These are phyloP conservation scores for Salix dunnii DNA, from an alignment of 345 rosid genomes.

Conservation along the genomic window DNA sequence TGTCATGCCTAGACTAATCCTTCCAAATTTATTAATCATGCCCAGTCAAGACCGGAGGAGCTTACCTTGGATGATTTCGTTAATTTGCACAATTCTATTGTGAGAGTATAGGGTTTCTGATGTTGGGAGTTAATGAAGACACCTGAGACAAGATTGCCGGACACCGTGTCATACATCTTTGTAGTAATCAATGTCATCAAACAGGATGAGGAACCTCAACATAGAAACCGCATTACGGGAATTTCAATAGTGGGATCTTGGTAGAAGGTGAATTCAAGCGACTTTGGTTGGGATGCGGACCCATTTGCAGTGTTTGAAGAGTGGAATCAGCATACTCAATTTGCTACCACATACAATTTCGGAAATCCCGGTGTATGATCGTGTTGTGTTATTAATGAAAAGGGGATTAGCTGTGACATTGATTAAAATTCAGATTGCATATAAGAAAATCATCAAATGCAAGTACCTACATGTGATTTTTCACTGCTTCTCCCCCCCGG, in stretches of 20 bases:
- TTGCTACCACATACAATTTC: background rate
- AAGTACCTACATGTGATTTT: background rate
- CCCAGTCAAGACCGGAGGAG: slow-evolving; percentile 96
- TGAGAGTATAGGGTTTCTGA: slow-evolving; percentile 18
- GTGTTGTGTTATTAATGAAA: background rate
- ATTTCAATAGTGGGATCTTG: background rate
- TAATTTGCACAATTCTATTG: slow-evolving; percentile 67
- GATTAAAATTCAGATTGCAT: background rate
- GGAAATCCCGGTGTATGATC: background rate
- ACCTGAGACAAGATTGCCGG: background rate
- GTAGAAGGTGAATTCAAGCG: background rate
- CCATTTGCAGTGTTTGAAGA: background rate
- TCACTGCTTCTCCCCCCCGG: background rate
- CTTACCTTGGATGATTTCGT: slow-evolving; percentile 80
- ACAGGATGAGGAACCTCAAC: background rate
- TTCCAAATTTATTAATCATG: background rate
- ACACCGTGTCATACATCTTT: background rate
- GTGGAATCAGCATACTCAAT: background rate
- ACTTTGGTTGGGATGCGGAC: background rate
- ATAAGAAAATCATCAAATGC: background rate
- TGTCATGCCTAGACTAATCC: background rate
- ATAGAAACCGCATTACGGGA: background rate
- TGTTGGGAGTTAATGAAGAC: background rate
- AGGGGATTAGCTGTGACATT: background rate
- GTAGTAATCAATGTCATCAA: background rate